These are phyloP conservation scores for Diplotaxis tenuifolia DNA, from an alignment of 345 rosid species.

Conservation along the genomic window DNA sequence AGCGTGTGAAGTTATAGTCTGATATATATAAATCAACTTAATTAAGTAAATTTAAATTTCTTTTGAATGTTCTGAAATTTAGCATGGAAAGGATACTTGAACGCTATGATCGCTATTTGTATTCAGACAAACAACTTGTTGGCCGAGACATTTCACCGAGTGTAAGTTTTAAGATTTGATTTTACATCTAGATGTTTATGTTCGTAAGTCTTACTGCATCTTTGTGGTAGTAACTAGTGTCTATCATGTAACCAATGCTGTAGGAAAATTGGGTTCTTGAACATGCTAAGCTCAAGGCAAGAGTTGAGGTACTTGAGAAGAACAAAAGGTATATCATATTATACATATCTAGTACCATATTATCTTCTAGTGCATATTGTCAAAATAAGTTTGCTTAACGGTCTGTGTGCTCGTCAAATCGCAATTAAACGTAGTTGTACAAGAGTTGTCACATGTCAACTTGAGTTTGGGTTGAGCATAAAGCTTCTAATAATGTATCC, in stretches of 20 bases:
- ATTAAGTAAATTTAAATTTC: neutral
- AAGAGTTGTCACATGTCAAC: constrained; percentile 3
- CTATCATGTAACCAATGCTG: constrained; percentile 13
- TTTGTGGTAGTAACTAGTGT: too few relatives aligned
- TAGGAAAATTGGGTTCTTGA: constrained; percentile 83
- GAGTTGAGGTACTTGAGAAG: constrained; percentile 75
- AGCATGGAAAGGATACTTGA: constrained; percentile 96
- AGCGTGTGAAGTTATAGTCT: neutral
- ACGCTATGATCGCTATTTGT: constrained; percentile 80
- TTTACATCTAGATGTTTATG: constrained; percentile 1
- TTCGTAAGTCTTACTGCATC: neutral
- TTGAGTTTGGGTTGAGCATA: neutral
- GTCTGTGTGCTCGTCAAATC: neutral
- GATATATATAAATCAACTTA: neutral
- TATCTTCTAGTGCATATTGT: neutral
- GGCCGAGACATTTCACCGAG: constrained; percentile 41
- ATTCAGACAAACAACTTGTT: constrained; percentile 66
- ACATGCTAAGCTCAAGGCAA: constrained; percentile 84
- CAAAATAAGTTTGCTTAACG: neutral
- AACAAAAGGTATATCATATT: constrained; percentile 62
- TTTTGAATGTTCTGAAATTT: neutral
- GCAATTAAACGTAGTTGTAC: neutral
- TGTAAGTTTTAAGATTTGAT: constrained; percentile 37
- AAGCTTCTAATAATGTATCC: neutral
- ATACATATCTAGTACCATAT: neutral